These are phyloP conservation scores for Phytopythium cucurbitacearum DNA, from an alignment of 352 stramenopile species.

Conservation along the genomic window DNA sequence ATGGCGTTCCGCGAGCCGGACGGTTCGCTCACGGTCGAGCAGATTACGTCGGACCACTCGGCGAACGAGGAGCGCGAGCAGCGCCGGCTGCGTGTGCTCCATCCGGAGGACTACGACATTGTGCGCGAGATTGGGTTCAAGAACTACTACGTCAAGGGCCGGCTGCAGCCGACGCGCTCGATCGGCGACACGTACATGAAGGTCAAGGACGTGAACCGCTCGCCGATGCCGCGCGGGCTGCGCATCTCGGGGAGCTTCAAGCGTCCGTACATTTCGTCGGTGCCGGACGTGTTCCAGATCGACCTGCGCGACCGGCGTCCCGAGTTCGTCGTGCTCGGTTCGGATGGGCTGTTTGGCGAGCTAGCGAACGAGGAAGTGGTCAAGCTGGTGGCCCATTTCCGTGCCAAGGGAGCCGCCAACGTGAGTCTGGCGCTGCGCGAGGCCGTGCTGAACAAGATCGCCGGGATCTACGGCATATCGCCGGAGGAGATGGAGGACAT, in stretches of 20 bases:
- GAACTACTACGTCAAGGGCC: conserved; percentile 72
- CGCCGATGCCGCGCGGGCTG: conserved; percentile 54
- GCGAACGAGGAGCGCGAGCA: conserved; percentile 61
- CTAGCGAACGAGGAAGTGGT: conserved; percentile 63
- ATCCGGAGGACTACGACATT: conserved; percentile 65
- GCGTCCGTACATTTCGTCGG: conserved; percentile 57
- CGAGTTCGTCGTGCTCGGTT: conserved; percentile 62
- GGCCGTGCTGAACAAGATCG: conserved; percentile 47
- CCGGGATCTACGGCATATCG: conserved; percentile 48
- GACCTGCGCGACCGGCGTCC: conserved; percentile 41
- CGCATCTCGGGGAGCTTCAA: conserved; percentile 54
- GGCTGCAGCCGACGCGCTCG: conserved; percentile 57
- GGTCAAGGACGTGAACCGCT: conserved; percentile 61
- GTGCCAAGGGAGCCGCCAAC: conserved; percentile 44
- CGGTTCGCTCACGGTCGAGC: conserved; percentile 48
- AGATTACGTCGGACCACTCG: conserved; percentile 66
- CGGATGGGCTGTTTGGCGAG: conserved; percentile 57
- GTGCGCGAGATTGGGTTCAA: conserved; percentile 58
- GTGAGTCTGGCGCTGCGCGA: conserved; percentile 44
- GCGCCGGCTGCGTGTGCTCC: conserved; percentile 41
- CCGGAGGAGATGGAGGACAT: conserved; percentile 45
- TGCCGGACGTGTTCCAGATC: conserved; percentile 65
- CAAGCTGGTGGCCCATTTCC: conserved; percentile 38
- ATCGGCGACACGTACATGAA: conserved; percentile 78
- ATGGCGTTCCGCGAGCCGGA: conserved; percentile 53